Evolutionary conservation across 495 filamentous ascomycete species (phyloP).

Genomic region (Xylaria intraflava): DNA sequence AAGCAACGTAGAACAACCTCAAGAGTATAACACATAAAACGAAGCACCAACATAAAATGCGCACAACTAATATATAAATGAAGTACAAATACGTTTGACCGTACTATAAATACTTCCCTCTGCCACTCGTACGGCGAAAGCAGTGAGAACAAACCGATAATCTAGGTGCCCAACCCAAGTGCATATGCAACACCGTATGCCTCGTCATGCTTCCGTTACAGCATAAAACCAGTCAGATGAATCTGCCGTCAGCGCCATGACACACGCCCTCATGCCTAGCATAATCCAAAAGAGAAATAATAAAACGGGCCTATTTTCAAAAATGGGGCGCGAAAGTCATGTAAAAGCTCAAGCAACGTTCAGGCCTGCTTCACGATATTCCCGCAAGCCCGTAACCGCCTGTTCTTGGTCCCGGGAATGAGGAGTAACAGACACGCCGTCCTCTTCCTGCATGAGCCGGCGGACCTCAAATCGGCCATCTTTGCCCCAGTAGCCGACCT

Average conservation of each 20-base stretch:
- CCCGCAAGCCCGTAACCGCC: slow-evolving; percentile 25
- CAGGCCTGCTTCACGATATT: slow-evolving; percentile 38
- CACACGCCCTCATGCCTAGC: too few species aligned
- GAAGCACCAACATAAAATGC: too few species aligned
- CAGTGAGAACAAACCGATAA: background rate
- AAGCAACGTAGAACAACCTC: too few species aligned
- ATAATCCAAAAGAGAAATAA: background rate
- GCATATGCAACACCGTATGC: background rate
- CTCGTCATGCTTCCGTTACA: background rate
- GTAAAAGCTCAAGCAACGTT: slow-evolving; percentile 33
- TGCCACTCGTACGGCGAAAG: too few species aligned
- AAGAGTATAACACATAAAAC: too few species aligned
- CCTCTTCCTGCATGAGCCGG: slow-evolving; percentile 49
- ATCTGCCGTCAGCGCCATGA: background rate
- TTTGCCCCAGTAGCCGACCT: slow-evolving; percentile 46
- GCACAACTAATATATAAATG: too few species aligned
- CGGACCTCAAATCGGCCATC: slow-evolving; percentile 48
- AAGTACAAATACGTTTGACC: too few species aligned
- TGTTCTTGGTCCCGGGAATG: slow-evolving; percentile 18
- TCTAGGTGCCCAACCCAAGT: too few species aligned
- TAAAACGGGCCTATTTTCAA: too few species aligned
- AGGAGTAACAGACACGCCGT: slow-evolving; percentile 20
- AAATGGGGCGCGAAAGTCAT: too few species aligned
- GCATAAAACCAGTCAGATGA: background rate
- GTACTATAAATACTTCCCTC: too few species aligned